Base-by-base conservation (phyloP, 495 filamentous ascomycete species). In the Hypoxylon fragiforme region DNA sequence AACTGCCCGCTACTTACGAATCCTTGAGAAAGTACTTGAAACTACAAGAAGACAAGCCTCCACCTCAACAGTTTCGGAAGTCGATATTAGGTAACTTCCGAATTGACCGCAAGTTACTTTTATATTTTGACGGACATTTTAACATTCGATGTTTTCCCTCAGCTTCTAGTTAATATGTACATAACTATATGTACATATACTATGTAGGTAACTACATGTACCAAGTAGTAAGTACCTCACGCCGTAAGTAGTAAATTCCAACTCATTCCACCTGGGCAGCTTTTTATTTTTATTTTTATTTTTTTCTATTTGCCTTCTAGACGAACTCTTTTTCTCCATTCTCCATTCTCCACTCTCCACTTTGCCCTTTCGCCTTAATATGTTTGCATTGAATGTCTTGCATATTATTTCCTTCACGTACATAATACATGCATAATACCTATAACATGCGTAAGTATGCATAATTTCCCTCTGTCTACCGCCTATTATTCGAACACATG, bases 41-140 rank as follows among this genome's bases (percentile, higher is more conserved):
- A 44, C 34, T 54, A 60, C 57, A 9, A 45, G 50, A 22, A 30
- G 15, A 46, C 11, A 35, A 44, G 21, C 38, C 36, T 38, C 57
- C 39, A 30, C 44, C 19, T 7, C 34, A 26, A 39, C 31, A 13
- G 45, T 51, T 51, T 55, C 46, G 37, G 31, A 55, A 51, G 57
- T 61, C 22, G 15, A 55, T 1, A 20, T 5, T 14, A 54, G 12
- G 57, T 61, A 61, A 34, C 51, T 51, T 41, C 45, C 48, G 36
- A 42, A 51, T 50, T 57, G 59, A 62, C 53, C 59, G 52, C 54
- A 62, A 57, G 59, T 62, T 53, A 18, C 13, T 50, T 39, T 9
- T 4, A 28, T 9, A 9, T n/a, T 4, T 28, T 5, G 16, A 52
- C 58, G 58, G 58, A 62, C 53, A 43, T 32, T 62, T n/a, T n/a